A percentile compares a stretch with the other conserved stretches of the same genome.
Evolutionary conservation across 1,284 basidiomycete genomes (phyloP).

Genomic region (Gymnopus androsaceus): DNA sequence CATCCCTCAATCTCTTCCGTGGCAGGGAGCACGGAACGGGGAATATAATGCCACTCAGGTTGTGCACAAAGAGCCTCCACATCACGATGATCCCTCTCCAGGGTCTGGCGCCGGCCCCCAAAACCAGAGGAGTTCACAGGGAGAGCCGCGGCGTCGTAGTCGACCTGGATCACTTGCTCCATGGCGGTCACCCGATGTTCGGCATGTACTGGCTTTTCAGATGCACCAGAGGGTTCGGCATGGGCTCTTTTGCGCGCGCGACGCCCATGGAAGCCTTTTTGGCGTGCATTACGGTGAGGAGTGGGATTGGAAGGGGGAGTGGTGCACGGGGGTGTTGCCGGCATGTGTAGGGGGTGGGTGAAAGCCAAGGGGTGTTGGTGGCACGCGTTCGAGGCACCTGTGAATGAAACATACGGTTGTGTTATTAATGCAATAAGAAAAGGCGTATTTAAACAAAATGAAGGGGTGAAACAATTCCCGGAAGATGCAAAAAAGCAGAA

Average conservation of each 20-base stretch:
- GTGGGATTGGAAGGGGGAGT: too few relatives aligned
- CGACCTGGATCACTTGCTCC: not conserved
- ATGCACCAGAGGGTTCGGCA: not conserved
- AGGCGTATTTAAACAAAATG: too few relatives aligned
- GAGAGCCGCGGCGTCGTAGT: not conserved
- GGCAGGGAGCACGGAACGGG: too few relatives aligned
- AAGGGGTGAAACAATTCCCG: too few relatives aligned
- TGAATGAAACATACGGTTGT: too few relatives aligned
- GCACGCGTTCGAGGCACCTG: too few relatives aligned
- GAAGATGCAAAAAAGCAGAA: too few relatives aligned
- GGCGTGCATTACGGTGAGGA: not conserved
- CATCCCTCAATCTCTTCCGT: too few relatives aligned
- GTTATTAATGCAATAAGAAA: too few relatives aligned
- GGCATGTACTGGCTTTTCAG: not conserved
- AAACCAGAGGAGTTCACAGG: not conserved
- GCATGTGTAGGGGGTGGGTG: too few relatives aligned
- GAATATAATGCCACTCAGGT: not conserved
- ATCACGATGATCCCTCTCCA: not conserved
- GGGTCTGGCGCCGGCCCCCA: not conserved
- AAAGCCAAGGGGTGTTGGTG: too few relatives aligned
- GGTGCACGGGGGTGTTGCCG: too few relatives aligned
- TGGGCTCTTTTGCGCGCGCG: not conserved
- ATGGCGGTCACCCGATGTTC: not conserved
- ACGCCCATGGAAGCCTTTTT: not conserved
- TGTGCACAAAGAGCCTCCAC: not conserved